A percentile compares a stretch with the other conserved stretches of the same genome.
phyloP scores from a whole-genome alignment of 2,329 filamentous ascomycete genomes.

The Epichloe festucae region DNA sequence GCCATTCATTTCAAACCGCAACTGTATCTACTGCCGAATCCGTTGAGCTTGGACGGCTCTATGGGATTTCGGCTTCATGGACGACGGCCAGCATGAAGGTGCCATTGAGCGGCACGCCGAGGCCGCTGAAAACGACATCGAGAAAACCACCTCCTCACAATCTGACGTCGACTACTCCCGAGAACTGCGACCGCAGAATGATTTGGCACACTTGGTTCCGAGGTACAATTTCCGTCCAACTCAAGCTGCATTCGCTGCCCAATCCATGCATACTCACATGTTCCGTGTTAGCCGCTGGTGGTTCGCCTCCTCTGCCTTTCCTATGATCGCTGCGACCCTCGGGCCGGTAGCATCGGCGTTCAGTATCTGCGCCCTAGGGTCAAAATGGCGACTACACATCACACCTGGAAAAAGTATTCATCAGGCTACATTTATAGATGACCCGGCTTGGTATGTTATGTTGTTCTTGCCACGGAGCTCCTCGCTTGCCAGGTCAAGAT shows the following conservation, averaged over 20 bases:
- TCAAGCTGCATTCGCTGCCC: not conserved
- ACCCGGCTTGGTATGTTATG: slow-evolving; percentile 53
- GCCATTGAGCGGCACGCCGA: slow-evolving; percentile 23
- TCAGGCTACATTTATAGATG: slow-evolving; percentile 39
- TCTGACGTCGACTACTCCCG: not conserved
- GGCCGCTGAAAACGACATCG: slow-evolving; percentile 13
- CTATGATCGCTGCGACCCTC: slow-evolving; percentile 70
- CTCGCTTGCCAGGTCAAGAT: not conserved
- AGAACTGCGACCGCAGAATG: slow-evolving; percentile 21
- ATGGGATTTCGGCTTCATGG: slow-evolving; percentile 18
- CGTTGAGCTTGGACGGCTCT: not conserved
- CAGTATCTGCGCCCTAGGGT: slow-evolving; percentile 75
- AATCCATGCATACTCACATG: not conserved
- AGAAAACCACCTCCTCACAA: slow-evolving; percentile 3
- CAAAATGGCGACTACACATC: slow-evolving; percentile 57
- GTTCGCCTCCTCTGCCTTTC: slow-evolving; percentile 53
- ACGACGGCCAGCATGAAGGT: slow-evolving; percentile 26
- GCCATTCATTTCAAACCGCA: not conserved
- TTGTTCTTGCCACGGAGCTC: not conserved
- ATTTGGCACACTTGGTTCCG: slow-evolving; percentile 30
- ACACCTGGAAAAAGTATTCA: slow-evolving; percentile 32
- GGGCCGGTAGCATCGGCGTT: slow-evolving; percentile 80
- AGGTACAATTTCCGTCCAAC: slow-evolving; percentile 19
- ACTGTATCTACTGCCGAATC: not conserved
- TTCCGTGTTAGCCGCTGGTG: slow-evolving; percentile 42